Conservation (phyloP, 192 early-diverging fungal species). For the Cetraspora pellucida region DNA sequence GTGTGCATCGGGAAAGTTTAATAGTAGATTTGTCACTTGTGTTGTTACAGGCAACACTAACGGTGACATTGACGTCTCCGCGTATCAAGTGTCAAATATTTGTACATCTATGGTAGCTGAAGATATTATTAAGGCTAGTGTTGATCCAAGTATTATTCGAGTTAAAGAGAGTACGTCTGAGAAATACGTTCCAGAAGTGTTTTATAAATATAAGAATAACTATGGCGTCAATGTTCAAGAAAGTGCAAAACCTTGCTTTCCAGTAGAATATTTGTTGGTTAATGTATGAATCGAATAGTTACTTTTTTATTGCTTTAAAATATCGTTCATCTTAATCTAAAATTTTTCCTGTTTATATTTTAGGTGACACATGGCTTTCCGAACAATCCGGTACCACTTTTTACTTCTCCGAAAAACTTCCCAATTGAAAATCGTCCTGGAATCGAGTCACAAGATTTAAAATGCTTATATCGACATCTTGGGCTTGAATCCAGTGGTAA, state of each 20-base stretch:
- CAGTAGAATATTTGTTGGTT: slow-evolving; percentile 94
- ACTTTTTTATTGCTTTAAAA: slow-evolving; percentile 18
- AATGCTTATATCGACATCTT: slow-evolving; percentile 60
- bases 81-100: slow-evolving; percentile 93
- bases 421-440: slow-evolving; percentile 80
- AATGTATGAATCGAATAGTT: slow-evolving; percentile 61
- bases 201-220: slow-evolving; percentile 95
- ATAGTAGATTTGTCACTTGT: slow-evolving; percentile 93
- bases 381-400: slow-evolving; percentile 71
- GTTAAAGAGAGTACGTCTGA: slow-evolving; percentile 71
- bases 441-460: slow-evolving; percentile 59
- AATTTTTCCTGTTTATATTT: slow-evolving; percentile 16
- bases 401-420: slow-evolving; percentile 62
- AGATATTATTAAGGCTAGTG: slow-evolving; percentile 89
- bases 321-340: neutral
- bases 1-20: slow-evolving; percentile 77
- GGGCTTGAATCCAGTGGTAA: slow-evolving; percentile 36
- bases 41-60: slow-evolving; percentile 90
- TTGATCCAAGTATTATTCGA: slow-evolving; percentile 83
- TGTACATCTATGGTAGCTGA: slow-evolving; percentile 88
- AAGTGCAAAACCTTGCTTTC: slow-evolving; percentile 93
- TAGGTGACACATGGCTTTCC: slow-evolving; percentile 92
- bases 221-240: slow-evolving; percentile 87
- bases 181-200: slow-evolving; percentile 94
- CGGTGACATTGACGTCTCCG: slow-evolving; percentile 79